These are phyloP conservation scores for Saccharum hybrid DNA, from an alignment of 202 grass and related monocot genomes.

Conservation along the genomic window DNA sequence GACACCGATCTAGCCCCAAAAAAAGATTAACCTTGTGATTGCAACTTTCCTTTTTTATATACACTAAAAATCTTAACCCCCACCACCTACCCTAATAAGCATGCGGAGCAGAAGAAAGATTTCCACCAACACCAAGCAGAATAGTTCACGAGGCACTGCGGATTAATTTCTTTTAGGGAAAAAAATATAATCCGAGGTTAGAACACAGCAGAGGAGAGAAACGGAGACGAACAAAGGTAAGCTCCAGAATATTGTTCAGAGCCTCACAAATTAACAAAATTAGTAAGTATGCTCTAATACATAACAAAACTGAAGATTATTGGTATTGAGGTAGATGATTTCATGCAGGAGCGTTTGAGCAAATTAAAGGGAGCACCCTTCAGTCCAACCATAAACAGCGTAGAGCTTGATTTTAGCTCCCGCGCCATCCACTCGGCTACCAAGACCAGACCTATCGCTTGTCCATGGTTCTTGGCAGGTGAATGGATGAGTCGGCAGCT, in stretches of 20 bases:
- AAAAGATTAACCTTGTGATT: neutral
- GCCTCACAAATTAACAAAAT: neutral
- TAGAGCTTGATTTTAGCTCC: constrained; percentile 81
- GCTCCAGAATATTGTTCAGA: neutral
- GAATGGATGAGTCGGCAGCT: constrained; percentile 97
- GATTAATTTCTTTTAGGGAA: neutral
- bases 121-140: too few relatives aligned
- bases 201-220: neutral
- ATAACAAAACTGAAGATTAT: neutral
- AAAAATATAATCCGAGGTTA: neutral
- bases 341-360: constrained; percentile 36
- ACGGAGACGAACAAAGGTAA: neutral
- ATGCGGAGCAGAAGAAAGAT: neutral
- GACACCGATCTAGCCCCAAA: neutral
- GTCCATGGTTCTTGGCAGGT: constrained; percentile 56
- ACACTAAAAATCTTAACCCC: neutral
- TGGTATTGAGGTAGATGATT: constrained; percentile 11
- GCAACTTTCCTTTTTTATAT: neutral
- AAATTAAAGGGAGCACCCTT: constrained; percentile 88
- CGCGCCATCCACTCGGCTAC: constrained; percentile 85
- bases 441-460: constrained; percentile 64
- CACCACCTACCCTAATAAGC: too few relatives aligned
- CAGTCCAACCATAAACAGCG: constrained; percentile 95
- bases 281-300: neutral
- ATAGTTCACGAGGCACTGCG: neutral